Base-by-base conservation (phyloP, 192 early-diverging fungal species). In the Entomortierella chlamydospora region DNA sequence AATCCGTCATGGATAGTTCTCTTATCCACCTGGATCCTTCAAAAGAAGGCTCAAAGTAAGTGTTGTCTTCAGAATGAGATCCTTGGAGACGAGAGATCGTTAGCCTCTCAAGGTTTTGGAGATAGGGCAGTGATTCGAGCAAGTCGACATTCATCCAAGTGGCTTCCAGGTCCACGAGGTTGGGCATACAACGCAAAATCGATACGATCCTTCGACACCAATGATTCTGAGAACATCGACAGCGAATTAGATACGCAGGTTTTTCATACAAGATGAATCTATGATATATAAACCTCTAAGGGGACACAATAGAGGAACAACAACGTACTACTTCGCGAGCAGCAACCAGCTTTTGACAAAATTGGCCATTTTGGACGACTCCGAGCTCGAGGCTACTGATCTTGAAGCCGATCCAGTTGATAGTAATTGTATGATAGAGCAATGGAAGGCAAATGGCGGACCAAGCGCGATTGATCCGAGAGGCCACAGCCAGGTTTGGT, bases 141-240 rank as follows among this genome's bases (percentile, higher is more conserved):
- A 74, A 56, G 31, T 74, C 72, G 25, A 56, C 64, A 33, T 61
- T 61, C 57, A 67, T 74, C 72, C 72, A 74, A 20, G 57, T 29
- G 13, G 72, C 72, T 6, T 74, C 64, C 4, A 74, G 51, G 11
- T 74, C 57, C 5, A 61, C 7, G 1, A 74, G 64, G 47, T 74
- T 74, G 33, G 72, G 72, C 49, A 39, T 67, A 49, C 37, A 45
- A 0, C 37, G 34, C 26, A 74, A 22, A 17, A 58, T 22, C 2
- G 29, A 41, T 1, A 59, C 51, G 30, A 74, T 65, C 20, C 64
- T 49, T 3, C 57, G 52, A 29, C 64, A 74, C 72, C 63, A 67
- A 41, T 74, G 63, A 52, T 65, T 74, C 72, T 74, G 52, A 2
- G 18, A n/a, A n/a, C n/a, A n/a, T n/a, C n/a, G n/a, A n/a, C n/a